Evolutionary conservation across 2,329 filamentous ascomycete species (phyloP), one percentile per base, ranked within the genome.

Genomic region (Nothopassalora personata): DNA sequence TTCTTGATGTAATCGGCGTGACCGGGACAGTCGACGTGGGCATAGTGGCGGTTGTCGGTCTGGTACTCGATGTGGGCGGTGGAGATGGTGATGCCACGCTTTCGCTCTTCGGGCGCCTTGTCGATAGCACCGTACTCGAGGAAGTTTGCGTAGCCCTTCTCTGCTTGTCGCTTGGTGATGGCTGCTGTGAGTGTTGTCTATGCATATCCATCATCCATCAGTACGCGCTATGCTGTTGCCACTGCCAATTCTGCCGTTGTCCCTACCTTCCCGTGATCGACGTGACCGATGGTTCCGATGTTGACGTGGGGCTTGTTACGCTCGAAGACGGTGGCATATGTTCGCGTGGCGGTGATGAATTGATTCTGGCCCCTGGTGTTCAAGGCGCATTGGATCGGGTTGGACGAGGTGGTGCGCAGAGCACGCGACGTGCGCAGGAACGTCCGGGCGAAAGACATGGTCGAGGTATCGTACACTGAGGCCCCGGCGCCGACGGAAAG

Each of bases 1-100:
- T 99, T 99, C 86, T 99, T 99, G 83, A 99, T 97, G 84, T 99
- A 99, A 91, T 99, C 94, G 79, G 94, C 94, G 88, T 99, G 94
- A 80, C 94, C 94, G 60, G 94, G 94, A 80, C 94, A 99, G 85
- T 99, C 94, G 82, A 99, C 94, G 85, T 99, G 94, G 72, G 94
- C 94, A 81, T 99, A 99, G 83, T 99, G 94, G 74, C 94, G 88
- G 75, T 82, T 83, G 0, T 96, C 90, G 76, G 94, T 99, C 70
- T 90, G 81, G 83, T 97, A 99, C 82, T 99, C 94, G 80, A 99
- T 96, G 81, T 99, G 94, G 68, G 94, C 91, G 57, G 94, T 95
- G 60, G 94, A 92, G 76, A 99, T 99, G 76, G 94, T 99, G 80
- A 99, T 99, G 87, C 94, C 94, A 85, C 94, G 93, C 85, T 97